A percentile compares a stretch with the other conserved stretches of the same genome.
These are phyloP conservation scores for Pezicula rhizophila DNA, from an alignment of 2,329 filamentous ascomycete genomes.

Conservation along the genomic window DNA sequence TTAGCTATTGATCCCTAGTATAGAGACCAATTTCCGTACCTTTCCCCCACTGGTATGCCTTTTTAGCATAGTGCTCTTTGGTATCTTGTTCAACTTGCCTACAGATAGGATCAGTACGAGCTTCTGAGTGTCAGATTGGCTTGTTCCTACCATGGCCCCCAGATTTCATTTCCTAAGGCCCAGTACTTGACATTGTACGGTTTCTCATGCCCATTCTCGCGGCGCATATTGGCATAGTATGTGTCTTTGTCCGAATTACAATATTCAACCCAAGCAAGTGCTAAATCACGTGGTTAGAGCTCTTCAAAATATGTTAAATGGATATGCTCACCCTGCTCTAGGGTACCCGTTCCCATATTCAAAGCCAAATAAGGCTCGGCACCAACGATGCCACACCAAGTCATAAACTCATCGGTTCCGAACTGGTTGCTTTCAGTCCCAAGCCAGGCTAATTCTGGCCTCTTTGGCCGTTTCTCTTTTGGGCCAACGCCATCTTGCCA, in stretches of 20 bases:
- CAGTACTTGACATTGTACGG: conserved; percentile 79
- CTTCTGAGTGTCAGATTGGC: neutral
- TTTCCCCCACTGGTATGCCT: conserved; percentile 65
- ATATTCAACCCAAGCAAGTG: conserved; percentile 73
- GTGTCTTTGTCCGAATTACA: conserved; percentile 70
- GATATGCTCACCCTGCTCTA: conserved; percentile 43
- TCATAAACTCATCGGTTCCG: conserved; percentile 77
- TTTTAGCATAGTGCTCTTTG: conserved; percentile 48
- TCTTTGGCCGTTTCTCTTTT: conserved; percentile 54
- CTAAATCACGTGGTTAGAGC: conserved; percentile 28
- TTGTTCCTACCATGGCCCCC: conserved; percentile 7
- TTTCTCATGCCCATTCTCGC: conserved; percentile 64
- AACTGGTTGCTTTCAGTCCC: conserved; percentile 69
- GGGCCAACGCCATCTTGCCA: conserved; percentile 76
- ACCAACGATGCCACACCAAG: conserved; percentile 66
- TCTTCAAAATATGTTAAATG: conserved; percentile 55
- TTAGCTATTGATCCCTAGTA: neutral
- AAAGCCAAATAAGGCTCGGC: conserved; percentile 56
- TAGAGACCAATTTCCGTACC: conserved; percentile 36
- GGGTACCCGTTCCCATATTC: conserved; percentile 53
- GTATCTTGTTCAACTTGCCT: conserved; percentile 45
- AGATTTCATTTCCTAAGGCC: conserved; percentile 69
- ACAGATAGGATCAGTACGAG: neutral
- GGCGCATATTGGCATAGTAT: conserved; percentile 71
- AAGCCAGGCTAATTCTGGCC: conserved; percentile 68